Conservation (phyloP, 192 early-diverging fungal species). For the Coemansia sp. region DNA sequence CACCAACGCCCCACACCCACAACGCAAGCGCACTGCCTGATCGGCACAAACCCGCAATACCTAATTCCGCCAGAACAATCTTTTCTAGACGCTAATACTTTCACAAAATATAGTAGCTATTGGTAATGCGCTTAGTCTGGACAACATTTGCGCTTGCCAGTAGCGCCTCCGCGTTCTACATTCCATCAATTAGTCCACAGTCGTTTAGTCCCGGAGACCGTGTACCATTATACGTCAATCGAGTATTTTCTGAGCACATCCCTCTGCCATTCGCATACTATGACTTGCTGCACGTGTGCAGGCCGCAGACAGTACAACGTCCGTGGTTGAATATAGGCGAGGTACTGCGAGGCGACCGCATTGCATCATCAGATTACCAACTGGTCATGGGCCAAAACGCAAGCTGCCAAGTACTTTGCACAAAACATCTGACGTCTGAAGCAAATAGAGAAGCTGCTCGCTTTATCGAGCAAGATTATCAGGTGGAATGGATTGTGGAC, state of each 20-base stretch:
- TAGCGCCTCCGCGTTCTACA: constrained; percentile 37
- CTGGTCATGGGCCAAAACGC: constrained; percentile 51
- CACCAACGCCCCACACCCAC: no score
- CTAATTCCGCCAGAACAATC: no score
- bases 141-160: constrained; percentile 7
- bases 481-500: constrained; percentile 69
- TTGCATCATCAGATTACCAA: constrained; percentile 59
- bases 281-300: constrained; percentile 65
- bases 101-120: background rate
- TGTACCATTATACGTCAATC: constrained; percentile 66
- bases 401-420: constrained; percentile 59
- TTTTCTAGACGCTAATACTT: no score
- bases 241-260: constrained; percentile 67
- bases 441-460: constrained; percentile 51
- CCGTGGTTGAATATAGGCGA: constrained; percentile 62
- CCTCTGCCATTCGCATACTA: constrained; percentile 66
- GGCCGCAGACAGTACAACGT: constrained; percentile 22
- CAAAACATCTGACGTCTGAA: constrained; percentile 38
- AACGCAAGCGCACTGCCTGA: no score
- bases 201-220: constrained; percentile 50
- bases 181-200: constrained; percentile 48
- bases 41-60: no score
- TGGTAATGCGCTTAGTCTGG: background rate
- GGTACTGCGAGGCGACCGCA: constrained; percentile 71
- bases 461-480: constrained; percentile 60